Percentiles rank a stretch among this genome's conserved stretches.
Conservation (phyloP, 2,329 filamentous ascomycete genomes). For the Xylariaceae sp. region DNA sequence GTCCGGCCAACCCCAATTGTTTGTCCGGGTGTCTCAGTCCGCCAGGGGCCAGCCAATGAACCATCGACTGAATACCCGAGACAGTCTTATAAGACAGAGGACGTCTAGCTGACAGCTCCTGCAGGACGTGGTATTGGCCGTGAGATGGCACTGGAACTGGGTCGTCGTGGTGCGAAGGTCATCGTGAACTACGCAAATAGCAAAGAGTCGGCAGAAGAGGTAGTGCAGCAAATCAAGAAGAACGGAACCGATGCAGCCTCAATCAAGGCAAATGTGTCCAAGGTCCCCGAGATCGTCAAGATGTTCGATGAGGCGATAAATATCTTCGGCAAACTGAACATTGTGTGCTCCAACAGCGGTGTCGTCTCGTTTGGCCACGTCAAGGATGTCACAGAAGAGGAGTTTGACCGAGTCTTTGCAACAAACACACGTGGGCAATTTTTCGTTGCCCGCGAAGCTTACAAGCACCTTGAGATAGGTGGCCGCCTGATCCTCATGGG, state of each 20-base stretch:
- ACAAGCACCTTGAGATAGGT: conserved; percentile 64
- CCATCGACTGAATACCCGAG: neutral
- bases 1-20: conserved; percentile 19
- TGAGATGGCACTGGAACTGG: conserved; percentile 63
- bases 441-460: conserved; percentile 67
- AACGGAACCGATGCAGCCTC: conserved; percentile 59
- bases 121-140: conserved; percentile 62
- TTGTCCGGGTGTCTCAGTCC: conserved; percentile 20
- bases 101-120: conserved; percentile 9
- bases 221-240: conserved; percentile 63
- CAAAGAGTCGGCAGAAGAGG: conserved; percentile 58
- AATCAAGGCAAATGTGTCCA: conserved; percentile 64
- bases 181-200: conserved; percentile 67
- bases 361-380: conserved; percentile 66
- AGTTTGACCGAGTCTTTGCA: conserved; percentile 67
- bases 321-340: conserved; percentile 64
- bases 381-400: conserved; percentile 65
- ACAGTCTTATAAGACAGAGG: neutral
- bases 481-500: conserved; percentile 72
- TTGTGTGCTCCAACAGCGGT: conserved; percentile 67
- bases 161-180: conserved; percentile 60
- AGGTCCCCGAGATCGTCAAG: conserved; percentile 58
- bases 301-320: conserved; percentile 61
- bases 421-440: conserved; percentile 67
- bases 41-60: conserved; percentile 10